Base-by-base conservation (phyloP, 345 rosid genomes). In the Cardamine occulta region DNA sequence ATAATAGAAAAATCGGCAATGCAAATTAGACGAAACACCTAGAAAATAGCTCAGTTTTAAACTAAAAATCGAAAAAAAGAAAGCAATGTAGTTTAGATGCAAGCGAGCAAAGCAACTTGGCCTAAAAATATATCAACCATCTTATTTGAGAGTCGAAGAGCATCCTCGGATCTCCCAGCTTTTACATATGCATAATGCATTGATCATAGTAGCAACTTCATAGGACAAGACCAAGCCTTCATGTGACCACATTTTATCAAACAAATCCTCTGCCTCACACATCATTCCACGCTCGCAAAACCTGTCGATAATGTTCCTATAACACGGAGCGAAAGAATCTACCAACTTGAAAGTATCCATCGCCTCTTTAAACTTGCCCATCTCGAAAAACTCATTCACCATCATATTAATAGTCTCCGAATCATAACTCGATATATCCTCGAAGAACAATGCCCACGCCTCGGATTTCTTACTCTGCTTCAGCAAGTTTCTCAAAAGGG, bases 271-370 rank as follows among this genome's bases (percentile, higher is more conserved):
- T 29, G 19, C 61, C 37, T 28, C 61, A 7, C 19, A 15, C 61
- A 28, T 56, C 61, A 56, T 56, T 28, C 61, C 37, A 29, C 35
- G 61, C 37, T 56, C 37, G 54, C 54, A 49, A 49, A 49, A 49
- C 54, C 24, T 49, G 5, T 19, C 24, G 26, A 49, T 49, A 19
- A 49, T 19, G 26, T 49, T 49, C 5, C 23, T 18, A 19, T 17
- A 48, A 48, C 45, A 17, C 19, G 12, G 6, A 18, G 54, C 7
- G 9, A 8, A 8, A 18, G 6, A 18, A 9, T 11, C 11, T 19
- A 7, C 14, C 14, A 2, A 8, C 28, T 10, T 7, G 24, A 51
- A 51, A 19, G 28, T 9, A 10, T 51, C 14, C 55, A 19, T 21
- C 3, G 28, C 55, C 55, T 9, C 24, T 6, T 2, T 51, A 51